Conservation (phyloP, 768 basidiomycete species). For the Mycena latifolia region DNA sequence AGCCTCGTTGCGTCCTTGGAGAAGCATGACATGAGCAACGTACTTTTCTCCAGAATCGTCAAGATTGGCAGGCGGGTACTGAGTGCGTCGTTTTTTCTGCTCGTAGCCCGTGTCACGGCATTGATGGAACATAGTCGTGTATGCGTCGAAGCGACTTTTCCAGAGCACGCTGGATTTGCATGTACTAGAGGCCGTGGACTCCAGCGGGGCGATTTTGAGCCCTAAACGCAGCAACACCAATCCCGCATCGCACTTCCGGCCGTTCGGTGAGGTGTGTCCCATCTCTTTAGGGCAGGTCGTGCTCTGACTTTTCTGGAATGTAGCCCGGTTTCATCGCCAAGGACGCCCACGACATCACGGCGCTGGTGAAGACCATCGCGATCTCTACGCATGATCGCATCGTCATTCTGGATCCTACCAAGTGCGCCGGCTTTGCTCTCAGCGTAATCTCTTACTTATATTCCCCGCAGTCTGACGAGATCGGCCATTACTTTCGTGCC, state of each 20-base stretch:
- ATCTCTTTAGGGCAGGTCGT: conserved; percentile 5
- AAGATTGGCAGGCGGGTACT: conserved; percentile 65
- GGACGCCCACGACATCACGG: conserved; percentile 72
- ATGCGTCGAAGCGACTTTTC: conserved; percentile 71
- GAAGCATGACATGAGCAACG: conserved; percentile 66
- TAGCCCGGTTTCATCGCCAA: conserved; percentile 80
- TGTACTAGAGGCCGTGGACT: conserved; percentile 67
- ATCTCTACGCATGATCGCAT: conserved; percentile 76
- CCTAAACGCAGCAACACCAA: conserved; percentile 49
- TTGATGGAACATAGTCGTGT: conserved; percentile 65
- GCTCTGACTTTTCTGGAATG: conserved; percentile 3
- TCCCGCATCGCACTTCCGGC: conserved; percentile 62
- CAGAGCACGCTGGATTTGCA: conserved; percentile 68
- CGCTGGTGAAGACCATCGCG: conserved; percentile 72
- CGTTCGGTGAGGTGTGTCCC: conserved; percentile 73
- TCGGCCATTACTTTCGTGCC: conserved; percentile 67
- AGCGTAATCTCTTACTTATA: not conserved
- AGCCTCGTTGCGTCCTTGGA: conserved; percentile 71
- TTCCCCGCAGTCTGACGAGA: conserved; percentile 52
- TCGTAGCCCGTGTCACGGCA: not conserved
- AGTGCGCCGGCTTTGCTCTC: conserved; percentile 53
- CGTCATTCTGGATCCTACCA: conserved; percentile 73
- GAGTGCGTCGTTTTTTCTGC: conserved; percentile 54
- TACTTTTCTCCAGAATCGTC: conserved; percentile 74
- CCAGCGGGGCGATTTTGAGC: conserved; percentile 48